A percentile compares a stretch with the other conserved stretches of the same genome.
Conservation (phyloP, 768 basidiomycete genomes). For the Lyophyllum shimeji region DNA sequence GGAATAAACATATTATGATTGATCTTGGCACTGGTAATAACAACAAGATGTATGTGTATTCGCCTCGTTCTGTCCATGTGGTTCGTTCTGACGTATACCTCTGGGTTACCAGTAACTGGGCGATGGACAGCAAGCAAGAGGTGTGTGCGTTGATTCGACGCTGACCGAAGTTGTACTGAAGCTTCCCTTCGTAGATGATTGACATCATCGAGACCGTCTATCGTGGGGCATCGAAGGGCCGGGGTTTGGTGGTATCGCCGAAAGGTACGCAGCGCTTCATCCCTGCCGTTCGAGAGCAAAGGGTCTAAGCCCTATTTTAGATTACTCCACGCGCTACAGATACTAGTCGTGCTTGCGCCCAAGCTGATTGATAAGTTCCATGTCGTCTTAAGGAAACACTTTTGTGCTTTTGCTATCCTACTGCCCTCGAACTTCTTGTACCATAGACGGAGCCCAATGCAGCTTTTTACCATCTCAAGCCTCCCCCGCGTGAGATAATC, state of each 20-base stretch:
- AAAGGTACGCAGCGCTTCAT: slow-evolving; percentile 58
- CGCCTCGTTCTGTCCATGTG: neutral
- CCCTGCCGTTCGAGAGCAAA: neutral
- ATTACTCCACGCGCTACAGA: slow-evolving; percentile 46
- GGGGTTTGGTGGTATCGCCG: slow-evolving; percentile 96
- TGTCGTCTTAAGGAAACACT: neutral
- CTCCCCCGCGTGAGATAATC: neutral
- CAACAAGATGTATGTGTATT: slow-evolving; percentile 88
- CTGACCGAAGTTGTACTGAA: slow-evolving; percentile 3
- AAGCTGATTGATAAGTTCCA: neutral
- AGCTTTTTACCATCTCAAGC: neutral
- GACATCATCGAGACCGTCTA: slow-evolving; percentile 99
- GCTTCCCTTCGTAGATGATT: slow-evolving; percentile 61
- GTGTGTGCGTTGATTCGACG: slow-evolving; percentile 35
- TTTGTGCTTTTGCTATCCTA: neutral
- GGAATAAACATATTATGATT: slow-evolving; percentile 99
- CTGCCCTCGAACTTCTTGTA: neutral
- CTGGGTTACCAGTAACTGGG: slow-evolving; percentile 77
- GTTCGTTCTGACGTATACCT: slow-evolving; percentile 7
- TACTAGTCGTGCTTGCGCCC: slow-evolving; percentile 29
- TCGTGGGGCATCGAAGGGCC: slow-evolving; percentile 94
- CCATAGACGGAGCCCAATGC: neutral
- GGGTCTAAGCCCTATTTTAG: slow-evolving; percentile 18
- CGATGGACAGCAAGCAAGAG: slow-evolving; percentile 99
- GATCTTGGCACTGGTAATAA: slow-evolving; percentile 99